A percentile compares a stretch with the other conserved stretches of the same genome.
phyloP scores from a whole-genome alignment of 2,329 filamentous ascomycete genomes.

The Monosporascus sp. region DNA sequence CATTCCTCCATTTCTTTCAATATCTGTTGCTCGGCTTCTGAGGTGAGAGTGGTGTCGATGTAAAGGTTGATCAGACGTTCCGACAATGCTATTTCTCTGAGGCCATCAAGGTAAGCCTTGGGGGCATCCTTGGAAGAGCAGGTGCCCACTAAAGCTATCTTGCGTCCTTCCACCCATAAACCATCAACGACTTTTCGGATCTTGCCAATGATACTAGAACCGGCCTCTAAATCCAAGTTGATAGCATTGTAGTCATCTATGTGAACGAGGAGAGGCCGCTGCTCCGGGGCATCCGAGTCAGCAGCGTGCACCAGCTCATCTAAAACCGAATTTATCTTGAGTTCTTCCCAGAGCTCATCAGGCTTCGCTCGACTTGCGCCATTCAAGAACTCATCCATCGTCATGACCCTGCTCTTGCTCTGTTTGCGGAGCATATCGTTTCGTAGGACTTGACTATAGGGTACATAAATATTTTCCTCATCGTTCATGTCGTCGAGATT shows the following conservation, averaged over 20 bases:
- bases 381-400: slow-evolving; percentile 42
- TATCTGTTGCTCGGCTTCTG: neutral
- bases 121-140: slow-evolving; percentile 52
- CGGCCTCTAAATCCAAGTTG: slow-evolving; percentile 57
- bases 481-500: slow-evolving; percentile 9
- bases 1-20: slow-evolving; percentile 6
- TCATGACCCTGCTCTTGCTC: slow-evolving; percentile 20
- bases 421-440: slow-evolving; percentile 16
- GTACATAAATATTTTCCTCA: slow-evolving; percentile 3
- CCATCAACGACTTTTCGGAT: slow-evolving; percentile 68
- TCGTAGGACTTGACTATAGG: slow-evolving; percentile 11
- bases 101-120: slow-evolving; percentile 35
- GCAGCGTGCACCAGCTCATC: slow-evolving; percentile 51
- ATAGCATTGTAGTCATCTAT: slow-evolving; percentile 79
- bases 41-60: neutral
- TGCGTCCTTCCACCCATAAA: slow-evolving; percentile 64
- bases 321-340: slow-evolving; percentile 55
- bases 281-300: slow-evolving; percentile 27
- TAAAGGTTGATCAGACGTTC: slow-evolving; percentile 28
- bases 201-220: slow-evolving; percentile 62
- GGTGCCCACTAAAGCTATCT: slow-evolving; percentile 76
- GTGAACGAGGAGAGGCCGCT: slow-evolving; percentile 63
- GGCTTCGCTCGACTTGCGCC: slow-evolving; percentile 31
- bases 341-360: slow-evolving; percentile 53
- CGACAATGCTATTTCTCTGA: slow-evolving; percentile 33